Evolutionary conservation across 495 filamentous ascomycete genomes (phyloP).

Genomic region (Lasiosphaeris hirsuta): DNA sequence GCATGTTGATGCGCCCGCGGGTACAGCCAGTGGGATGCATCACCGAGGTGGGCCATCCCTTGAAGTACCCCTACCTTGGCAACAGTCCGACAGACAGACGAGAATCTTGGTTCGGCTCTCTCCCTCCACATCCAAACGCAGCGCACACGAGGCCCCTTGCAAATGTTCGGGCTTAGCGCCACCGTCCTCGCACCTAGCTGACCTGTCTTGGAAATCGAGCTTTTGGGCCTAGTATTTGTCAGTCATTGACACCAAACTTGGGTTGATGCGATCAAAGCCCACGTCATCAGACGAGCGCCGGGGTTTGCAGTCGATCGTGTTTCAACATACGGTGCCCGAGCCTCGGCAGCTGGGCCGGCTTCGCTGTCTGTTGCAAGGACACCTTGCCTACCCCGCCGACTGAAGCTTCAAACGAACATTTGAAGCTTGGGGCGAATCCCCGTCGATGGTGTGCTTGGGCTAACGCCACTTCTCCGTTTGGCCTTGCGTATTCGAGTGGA

Average conservation of each 20-base stretch:
- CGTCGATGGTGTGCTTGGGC: slow-evolving; percentile 6
- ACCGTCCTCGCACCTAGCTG: neutral
- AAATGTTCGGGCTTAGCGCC: slow-evolving; percentile 5
- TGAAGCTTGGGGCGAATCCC: slow-evolving; percentile 23
- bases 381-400: slow-evolving; percentile 15
- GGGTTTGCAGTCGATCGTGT: slow-evolving; percentile 18
- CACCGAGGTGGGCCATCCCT: slow-evolving; percentile 20
- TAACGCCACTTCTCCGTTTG: neutral
- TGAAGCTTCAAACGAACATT: slow-evolving; percentile 16
- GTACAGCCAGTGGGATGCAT: slow-evolving; percentile 25
- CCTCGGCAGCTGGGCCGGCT: slow-evolving; percentile 16
- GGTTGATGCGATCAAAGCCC: slow-evolving; percentile 3
- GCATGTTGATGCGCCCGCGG: slow-evolving; percentile 16
- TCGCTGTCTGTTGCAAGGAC: neutral
- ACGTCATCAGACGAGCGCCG: slow-evolving; percentile 20
- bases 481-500: slow-evolving; percentile 11
- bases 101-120: slow-evolving; percentile 14
- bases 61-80: slow-evolving; percentile 12
- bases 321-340: slow-evolving; percentile 22
- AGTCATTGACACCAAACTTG: neutral
- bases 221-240: slow-evolving; percentile 15
- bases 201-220: neutral
- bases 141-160: neutral
- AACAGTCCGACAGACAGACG: slow-evolving; percentile 1
- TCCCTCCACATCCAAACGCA: neutral